These are phyloP conservation scores for Naganishia sp. DNA, from an alignment of 1,284 basidiomycete species.

Conservation along the genomic window DNA sequence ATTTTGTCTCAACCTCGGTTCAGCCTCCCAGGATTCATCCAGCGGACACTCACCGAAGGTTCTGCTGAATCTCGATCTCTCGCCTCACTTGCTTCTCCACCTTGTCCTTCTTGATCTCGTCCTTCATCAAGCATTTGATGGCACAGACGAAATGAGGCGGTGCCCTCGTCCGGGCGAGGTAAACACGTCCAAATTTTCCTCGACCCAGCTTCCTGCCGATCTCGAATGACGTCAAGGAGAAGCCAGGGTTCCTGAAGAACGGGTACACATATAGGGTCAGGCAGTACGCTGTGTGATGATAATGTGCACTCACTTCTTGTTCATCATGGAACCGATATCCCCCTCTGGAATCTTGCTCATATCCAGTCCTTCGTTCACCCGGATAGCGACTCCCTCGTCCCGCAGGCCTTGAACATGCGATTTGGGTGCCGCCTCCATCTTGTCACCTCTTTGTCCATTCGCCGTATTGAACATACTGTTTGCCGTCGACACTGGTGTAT, in stretches of 20 bases:
- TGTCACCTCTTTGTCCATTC: slow-evolving; percentile 63
- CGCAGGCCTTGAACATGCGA: slow-evolving; percentile 8
- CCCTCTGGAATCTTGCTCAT: slow-evolving; percentile 17
- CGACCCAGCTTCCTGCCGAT: slow-evolving; percentile 96
- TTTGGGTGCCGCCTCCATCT: slow-evolving; percentile 17
- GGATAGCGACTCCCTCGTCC: slow-evolving; percentile 24
- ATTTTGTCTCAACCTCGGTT: neutral
- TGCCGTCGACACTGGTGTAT: slow-evolving; percentile 56
- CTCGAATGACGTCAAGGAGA: slow-evolving; percentile 82
- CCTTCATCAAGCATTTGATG: slow-evolving; percentile 96
- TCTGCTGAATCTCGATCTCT: slow-evolving; percentile 98
- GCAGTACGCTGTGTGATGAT: neutral
- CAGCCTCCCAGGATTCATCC: neutral
- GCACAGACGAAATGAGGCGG: slow-evolving; percentile 91
- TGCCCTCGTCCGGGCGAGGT: slow-evolving; percentile 92
- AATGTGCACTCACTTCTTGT: slow-evolving; percentile 23
- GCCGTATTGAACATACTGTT: slow-evolving; percentile 58
- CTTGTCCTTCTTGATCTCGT: slow-evolving; percentile 67
- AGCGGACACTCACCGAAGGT: slow-evolving; percentile 62
- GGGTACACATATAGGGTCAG: neutral
- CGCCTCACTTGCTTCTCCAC: slow-evolving; percentile 92
- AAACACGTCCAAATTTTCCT: slow-evolving; percentile 98
- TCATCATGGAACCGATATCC: slow-evolving; percentile 26
- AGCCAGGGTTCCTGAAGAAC: slow-evolving; percentile 35
- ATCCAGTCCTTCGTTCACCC: slow-evolving; percentile 26